These are phyloP conservation scores for Marsdenia floribunda DNA, from an alignment of 257 asterid genomes.

Conservation along the genomic window DNA sequence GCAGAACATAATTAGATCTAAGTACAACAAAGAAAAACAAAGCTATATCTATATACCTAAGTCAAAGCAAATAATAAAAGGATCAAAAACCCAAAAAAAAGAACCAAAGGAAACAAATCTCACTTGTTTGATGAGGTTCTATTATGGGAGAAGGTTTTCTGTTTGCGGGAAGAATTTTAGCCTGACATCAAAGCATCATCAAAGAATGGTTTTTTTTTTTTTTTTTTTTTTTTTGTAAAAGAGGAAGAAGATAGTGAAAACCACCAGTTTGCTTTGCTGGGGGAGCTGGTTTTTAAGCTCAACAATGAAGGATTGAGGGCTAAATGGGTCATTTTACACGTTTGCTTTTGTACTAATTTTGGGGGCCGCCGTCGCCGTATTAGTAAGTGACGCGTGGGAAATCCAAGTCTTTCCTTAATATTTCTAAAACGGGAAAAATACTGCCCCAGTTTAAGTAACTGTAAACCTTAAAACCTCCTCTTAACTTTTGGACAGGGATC, in stretches of 20 bases:
- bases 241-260: not conserved
- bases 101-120: constrained; percentile 10
- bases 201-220: constrained; percentile 21
- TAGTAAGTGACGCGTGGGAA: constrained; percentile 44
- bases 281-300: not conserved
- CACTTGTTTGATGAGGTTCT: constrained; percentile 6
- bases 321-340: constrained; percentile 7
- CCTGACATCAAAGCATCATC: constrained; percentile 8
- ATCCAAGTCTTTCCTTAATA: constrained; percentile 24
- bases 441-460: constrained; percentile 22
- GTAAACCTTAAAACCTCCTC: constrained; percentile 25
- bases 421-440: constrained; percentile 27
- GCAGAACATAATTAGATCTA: constrained; percentile 13
- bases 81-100: not conserved
- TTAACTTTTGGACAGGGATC: constrained; percentile 20
- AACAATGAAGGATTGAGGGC: constrained; percentile 8
- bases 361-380: constrained; percentile 37
- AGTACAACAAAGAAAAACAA: not conserved
- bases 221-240: not conserved
- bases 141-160: constrained; percentile 3
- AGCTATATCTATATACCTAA: not conserved
- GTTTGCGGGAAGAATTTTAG: constrained; percentile 8
- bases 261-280: not conserved
- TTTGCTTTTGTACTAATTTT: not conserved
- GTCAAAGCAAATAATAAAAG: not conserved